Evolutionary conservation across 805 yeast genomes (phyloP), one percentile per base, ranked within the genome.

Genomic region (Candida bentonensis): DNA sequence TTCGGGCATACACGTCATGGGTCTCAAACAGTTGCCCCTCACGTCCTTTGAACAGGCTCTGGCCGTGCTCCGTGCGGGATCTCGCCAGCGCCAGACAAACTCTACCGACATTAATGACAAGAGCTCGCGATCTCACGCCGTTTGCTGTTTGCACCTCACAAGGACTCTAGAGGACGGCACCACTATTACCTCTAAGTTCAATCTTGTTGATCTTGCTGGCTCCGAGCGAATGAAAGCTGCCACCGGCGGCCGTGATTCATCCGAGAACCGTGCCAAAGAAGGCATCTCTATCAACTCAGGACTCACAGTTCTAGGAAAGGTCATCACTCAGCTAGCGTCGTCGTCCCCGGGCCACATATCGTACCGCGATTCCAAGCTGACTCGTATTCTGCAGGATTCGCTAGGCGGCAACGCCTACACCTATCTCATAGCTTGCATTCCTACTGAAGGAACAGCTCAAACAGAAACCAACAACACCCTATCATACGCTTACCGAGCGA

Each of bases 341-440:
- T 28, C 46, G 15, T 5, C 27, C 9, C 42, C 30, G 1, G 25
- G 44, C 2, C 55, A 52, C 22, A 44, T 76, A 1, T 81, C 83
- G 0, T 78, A 75, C 53, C 65, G 87, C 51, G 87, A 80, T 49
- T 78, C 85, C 0, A 65, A 68, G 0, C 63, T 86, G 44, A 86
- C 95, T 0, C 63, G 95, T 49, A 64, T 85, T 39, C 66, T 86
- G 45, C 85, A 85, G 56, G 85, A 84, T 54, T 82, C 94, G 0
- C 63, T 85, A 15, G 94, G 94, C 3, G 95, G 94, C 0, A 83
- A 84, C 53, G 83, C 95, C 56, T 79, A 82, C 57, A 85, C 95
- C 0, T 83, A 81, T 5, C 81, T 86, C 87, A 81, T 86, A 49
- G 94, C 85, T 2, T 85, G 95, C 59, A 72, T 85, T 9, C 36